Percentiles rank a stretch among this genome's conserved stretches.
Evolutionary conservation across 495 filamentous ascomycete species (phyloP).

Genomic region (Amphirosellinia nigrospora): DNA sequence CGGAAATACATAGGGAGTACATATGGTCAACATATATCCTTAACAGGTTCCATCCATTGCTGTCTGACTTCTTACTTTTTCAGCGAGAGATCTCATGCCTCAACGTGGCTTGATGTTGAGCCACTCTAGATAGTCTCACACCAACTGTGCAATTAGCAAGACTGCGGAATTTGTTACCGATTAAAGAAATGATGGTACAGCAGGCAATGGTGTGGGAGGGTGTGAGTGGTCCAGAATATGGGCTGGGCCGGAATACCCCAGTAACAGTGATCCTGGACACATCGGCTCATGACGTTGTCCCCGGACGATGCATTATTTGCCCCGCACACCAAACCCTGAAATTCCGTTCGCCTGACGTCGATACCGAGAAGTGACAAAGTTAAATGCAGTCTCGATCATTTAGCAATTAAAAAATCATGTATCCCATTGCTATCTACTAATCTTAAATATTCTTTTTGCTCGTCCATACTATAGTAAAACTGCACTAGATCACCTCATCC

Average conservation of each 20-base stretch:
- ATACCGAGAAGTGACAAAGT: not conserved
- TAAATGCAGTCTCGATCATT: conserved; percentile 2
- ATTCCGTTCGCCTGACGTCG: conserved; percentile 17
- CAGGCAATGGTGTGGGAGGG: not conserved
- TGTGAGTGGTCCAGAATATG: not conserved
- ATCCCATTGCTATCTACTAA: not conserved
- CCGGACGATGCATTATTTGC: not conserved
- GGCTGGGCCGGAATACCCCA: not conserved
- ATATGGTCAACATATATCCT: not conserved
- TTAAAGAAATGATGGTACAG: not conserved
- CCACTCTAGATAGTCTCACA: not conserved
- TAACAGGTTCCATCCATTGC: not conserved
- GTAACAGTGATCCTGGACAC: not conserved
- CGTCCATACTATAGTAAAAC: not conserved
- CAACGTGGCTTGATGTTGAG: conserved; percentile 17
- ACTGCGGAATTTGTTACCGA: not conserved
- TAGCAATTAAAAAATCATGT: not conserved
- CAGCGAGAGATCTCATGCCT: not conserved
- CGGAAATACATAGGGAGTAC: conserved; percentile 7
- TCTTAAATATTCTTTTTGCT: not conserved
- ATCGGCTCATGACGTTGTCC: conserved; percentile 23
- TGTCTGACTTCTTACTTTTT: not conserved
- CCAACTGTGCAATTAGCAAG: not conserved
- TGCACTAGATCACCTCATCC: not conserved
- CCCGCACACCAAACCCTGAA: conserved; percentile 6